Percentiles rank a stretch among this genome's conserved stretches.
phyloP scores from a whole-genome alignment of 2,329 filamentous ascomycete genomes.

The Hirsutella rhossiliensis region DNA sequence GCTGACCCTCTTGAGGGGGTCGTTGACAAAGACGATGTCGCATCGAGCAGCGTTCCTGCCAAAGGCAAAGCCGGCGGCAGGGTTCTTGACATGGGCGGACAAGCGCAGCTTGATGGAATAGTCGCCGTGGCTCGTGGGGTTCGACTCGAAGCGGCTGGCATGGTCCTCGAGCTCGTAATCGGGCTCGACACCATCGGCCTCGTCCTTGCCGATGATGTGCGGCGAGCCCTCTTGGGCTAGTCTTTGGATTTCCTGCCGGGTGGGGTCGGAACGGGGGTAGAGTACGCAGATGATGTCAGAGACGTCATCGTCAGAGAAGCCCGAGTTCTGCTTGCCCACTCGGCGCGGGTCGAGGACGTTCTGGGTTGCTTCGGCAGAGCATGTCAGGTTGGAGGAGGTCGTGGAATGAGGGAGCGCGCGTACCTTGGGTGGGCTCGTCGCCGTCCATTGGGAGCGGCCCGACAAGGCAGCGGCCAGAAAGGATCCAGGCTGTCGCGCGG shows the following conservation, averaged over 20 bases:
- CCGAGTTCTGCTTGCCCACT: slow-evolving; percentile 68
- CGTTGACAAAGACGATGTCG: slow-evolving; percentile 58
- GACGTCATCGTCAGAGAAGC: slow-evolving; percentile 70
- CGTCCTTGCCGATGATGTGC: slow-evolving; percentile 36
- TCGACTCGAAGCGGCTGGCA: slow-evolving; percentile 29
- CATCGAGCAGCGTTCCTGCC: slow-evolving; percentile 62
- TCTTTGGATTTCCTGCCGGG: slow-evolving; percentile 54
- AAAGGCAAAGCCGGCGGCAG: slow-evolving; percentile 67
- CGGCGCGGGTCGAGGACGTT: slow-evolving; percentile 65
- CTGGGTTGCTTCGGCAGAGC: slow-evolving; percentile 8
- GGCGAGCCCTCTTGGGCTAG: slow-evolving; percentile 35
- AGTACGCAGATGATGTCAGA: slow-evolving; percentile 84
- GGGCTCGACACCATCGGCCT: slow-evolving; percentile 36
- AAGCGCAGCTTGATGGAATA: slow-evolving; percentile 71
- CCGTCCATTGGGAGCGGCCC: slow-evolving; percentile 28
- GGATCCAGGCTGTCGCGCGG: not conserved
- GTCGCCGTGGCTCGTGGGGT: slow-evolving; percentile 35
- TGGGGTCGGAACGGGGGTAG: slow-evolving; percentile 62
- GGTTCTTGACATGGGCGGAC: slow-evolving; percentile 59
- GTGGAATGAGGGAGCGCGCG: not conserved
- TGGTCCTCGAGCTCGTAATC: slow-evolving; percentile 40
- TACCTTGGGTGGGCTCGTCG: slow-evolving; percentile 32
- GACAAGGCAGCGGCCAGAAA: slow-evolving; percentile 3
- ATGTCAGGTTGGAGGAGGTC: not conserved
- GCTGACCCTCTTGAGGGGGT: slow-evolving; percentile 64